Evolutionary conservation across 2,329 filamentous ascomycete genomes (phyloP), one percentile per base, ranked within the genome.

Genomic region (Ambrosiella beaveri): DNA sequence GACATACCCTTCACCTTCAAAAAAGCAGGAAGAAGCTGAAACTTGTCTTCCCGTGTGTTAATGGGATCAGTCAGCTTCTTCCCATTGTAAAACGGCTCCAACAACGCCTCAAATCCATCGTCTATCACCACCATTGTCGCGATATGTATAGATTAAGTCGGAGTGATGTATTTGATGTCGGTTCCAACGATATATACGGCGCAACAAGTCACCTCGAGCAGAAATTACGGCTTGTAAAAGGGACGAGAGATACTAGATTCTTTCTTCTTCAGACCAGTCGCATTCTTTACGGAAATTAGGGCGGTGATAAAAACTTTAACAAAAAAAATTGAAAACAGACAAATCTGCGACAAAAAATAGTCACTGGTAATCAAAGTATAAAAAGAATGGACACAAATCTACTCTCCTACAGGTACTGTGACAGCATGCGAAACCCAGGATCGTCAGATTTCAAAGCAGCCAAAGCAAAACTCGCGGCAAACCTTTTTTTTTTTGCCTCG

Each of bases 21-120:
- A 70, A 98, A 98, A n/a, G 93, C 93, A 0, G 93, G 94, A 36
- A 98, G 73, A 47, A 98, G 76, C 69, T 97, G 95, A 81, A 91
- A 96, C 76, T 98, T 98, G 74, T 98, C 93, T 66, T 86, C 77
- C 64, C 76, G 77, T 57, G 76, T 81, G 36, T 76, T 81, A 63
- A 84, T 80, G 47, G 79, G 78, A 65, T 83, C 80, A 0, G 79
- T 83, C 60, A 83, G 72, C 68, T 79, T 80, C 71, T 83, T 84
- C 66, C 80, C 80, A 64, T 83, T 82, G 68, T 84, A 83, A 65
- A 83, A 82, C 37, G 80, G 80, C 73, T 82, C 78, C 61, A 83
- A 68, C 52, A 84, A 76, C 66, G 80, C 80, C 71, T 83, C 79
- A 65, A 83, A 84, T 65, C 78, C 79, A 69, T 82, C 78, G 68